Evolutionary conservation across 495 filamentous ascomycete genomes (phyloP).

Genomic region (Penicillium maclennaniae): DNA sequence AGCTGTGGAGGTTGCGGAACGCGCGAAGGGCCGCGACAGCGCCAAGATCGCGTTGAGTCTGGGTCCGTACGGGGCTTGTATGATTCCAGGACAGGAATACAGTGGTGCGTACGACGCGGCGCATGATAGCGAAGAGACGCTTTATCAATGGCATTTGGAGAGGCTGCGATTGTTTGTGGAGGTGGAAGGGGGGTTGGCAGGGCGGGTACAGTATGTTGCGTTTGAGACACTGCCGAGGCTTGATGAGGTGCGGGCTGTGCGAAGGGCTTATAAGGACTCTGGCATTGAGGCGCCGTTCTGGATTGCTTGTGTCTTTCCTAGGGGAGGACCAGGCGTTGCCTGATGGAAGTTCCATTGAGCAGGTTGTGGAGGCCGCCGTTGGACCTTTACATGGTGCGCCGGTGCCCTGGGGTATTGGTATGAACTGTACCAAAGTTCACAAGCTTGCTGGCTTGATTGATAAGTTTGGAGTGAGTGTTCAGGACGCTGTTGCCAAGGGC

Average conservation of each 20-base stretch:
- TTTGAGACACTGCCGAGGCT: constrained; percentile 61
- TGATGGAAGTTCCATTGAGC: constrained; percentile 27
- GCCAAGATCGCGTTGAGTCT: constrained; percentile 47
- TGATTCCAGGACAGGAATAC: constrained; percentile 62
- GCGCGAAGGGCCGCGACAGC: constrained; percentile 20
- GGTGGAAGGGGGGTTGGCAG: constrained; percentile 20
- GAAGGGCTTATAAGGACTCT: constrained; percentile 38
- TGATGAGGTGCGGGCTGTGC: constrained; percentile 58
- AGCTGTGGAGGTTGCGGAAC: constrained; percentile 32
- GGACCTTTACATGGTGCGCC: constrained; percentile 14
- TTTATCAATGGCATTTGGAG: constrained; percentile 54
- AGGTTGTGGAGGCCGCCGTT: constrained; percentile 31
- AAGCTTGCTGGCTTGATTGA: constrained; percentile 48
- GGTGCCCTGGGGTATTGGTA: constrained; percentile 57
- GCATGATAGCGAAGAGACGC: constrained; percentile 36
- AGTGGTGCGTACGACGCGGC: constrained; percentile 52
- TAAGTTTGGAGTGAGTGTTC: constrained; percentile 42
- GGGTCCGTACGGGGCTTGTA: constrained; percentile 62
- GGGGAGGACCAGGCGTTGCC: constrained; percentile 46
- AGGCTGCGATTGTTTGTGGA: constrained; percentile 47
- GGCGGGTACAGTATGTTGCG: constrained; percentile 51
- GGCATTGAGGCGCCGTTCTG: constrained; percentile 42
- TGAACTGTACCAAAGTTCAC: constrained; percentile 62
- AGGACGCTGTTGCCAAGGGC: constrained; percentile 18
- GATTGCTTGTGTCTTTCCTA: constrained; percentile 60